Base-by-base conservation (phyloP, 257 asterid species). In the Verbascum thapsus region DNA sequence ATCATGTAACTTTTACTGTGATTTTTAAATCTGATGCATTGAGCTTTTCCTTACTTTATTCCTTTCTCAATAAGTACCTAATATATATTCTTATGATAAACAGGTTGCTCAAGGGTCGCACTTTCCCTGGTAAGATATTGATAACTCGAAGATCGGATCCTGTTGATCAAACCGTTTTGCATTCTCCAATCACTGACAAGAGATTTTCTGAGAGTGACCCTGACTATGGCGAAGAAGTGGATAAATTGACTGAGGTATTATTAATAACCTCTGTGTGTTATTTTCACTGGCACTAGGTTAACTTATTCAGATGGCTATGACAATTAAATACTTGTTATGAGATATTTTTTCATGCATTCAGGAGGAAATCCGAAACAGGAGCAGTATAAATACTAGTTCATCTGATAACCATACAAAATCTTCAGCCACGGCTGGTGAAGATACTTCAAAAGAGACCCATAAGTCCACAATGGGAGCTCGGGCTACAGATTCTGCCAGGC, bases 401-500 rank as follows among this genome's bases (percentile, higher is more conserved):
- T 82, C 95, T 5, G 66, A 58, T 65, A 78, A 61, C 74, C 68
- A 74, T 44, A 23, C 66, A 13, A 88, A 75, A 61, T 52, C 81
- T 55, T 76, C 82, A 3, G 66, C 78, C 16, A 52, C 70, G 63
- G 69, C 59, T 53, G 51, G 75, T 64, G 85, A 90, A 73, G 80
- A 52, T 64, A 51, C 77, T n/a, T 66, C 85, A 57, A 76, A 79
- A 63, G 95, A 83, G 74, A 72, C 78, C 47, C 82, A 78, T 15
- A 87, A 83, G 71, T 41, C 85, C 47, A n/a, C 81, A 15, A 23
- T 87, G 77, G 97, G 96, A 69, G 96, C 94, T 50, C 83, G 96
- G 78, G 88, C 99, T 65, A 87, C 96, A 23, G 99, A 90, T 68
- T 94, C 99, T 55, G 97, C 96, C 9, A 87, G 99, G 83, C 76